Percentiles rank a stretch among this genome's conserved stretches.
These are phyloP conservation scores for Geotrichum klebahnii DNA, from an alignment of 1,139 yeast species.

Conservation along the genomic window DNA sequence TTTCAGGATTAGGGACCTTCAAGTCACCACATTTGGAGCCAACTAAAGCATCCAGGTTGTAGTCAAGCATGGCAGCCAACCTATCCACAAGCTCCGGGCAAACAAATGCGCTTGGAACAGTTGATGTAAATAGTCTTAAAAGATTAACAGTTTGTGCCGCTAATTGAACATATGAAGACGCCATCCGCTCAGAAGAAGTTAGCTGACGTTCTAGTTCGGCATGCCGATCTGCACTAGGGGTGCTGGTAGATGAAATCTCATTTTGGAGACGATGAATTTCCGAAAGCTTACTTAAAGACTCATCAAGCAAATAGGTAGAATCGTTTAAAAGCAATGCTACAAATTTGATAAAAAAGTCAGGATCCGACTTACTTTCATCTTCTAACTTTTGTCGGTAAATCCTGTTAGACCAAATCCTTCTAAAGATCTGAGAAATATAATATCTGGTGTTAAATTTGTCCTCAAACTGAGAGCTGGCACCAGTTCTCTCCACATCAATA, in stretches of 20 bases:
- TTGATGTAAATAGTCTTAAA: conserved; percentile 75
- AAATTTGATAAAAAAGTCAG: conserved; percentile 74
- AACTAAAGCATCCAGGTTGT: conserved; percentile 81
- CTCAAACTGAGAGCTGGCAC: conserved; percentile 90
- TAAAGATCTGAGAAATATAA: conserved; percentile 77
- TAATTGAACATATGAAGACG: conserved; percentile 76
- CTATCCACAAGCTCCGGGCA: conserved; percentile 89
- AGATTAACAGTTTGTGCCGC: conserved; percentile 78
- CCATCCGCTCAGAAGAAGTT: conserved; percentile 65
- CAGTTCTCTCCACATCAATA: conserved; percentile 93
- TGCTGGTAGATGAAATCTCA: conserved; percentile 40
- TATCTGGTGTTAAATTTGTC: conserved; percentile 91
- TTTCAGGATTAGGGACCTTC: conserved; percentile 79
- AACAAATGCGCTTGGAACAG: conserved; percentile 81
- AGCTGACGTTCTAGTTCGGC: conserved; percentile 39
- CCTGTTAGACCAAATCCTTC: conserved; percentile 75
- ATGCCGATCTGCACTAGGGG: neutral
- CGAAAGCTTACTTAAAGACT: conserved; percentile 73
- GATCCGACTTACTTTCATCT: conserved; percentile 49
- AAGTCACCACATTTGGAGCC: conserved; percentile 92
- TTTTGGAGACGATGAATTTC: conserved; percentile 72
- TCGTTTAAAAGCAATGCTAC: conserved; percentile 94
- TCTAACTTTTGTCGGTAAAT: conserved; percentile 64
- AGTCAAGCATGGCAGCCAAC: conserved; percentile 91
- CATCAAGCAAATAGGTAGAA: conserved; percentile 86